A percentile compares a stretch with the other conserved stretches of the same genome.
Conservation (phyloP, 2,329 filamentous ascomycete genomes). For the Hortaea sp. region DNA sequence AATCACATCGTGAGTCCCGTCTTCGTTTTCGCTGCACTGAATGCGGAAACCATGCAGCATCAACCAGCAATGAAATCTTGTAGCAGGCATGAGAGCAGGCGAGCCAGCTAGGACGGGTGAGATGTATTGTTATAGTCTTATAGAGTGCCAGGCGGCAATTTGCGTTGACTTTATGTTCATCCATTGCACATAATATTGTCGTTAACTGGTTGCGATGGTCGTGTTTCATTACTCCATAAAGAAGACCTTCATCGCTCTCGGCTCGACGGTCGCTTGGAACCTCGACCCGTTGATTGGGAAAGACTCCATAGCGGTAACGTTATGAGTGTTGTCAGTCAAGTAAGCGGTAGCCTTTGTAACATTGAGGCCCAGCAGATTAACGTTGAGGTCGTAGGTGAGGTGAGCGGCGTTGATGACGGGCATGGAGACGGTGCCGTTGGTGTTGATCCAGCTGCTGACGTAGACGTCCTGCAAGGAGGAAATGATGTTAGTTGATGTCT, state of each 20-base stretch:
- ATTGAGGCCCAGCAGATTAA: conserved; percentile 7
- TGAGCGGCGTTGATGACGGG: conserved; percentile 17
- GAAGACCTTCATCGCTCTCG: conserved; percentile 14
- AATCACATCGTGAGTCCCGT: too few relatives aligned
- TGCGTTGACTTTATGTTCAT: too few relatives aligned
- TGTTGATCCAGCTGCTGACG: conserved; percentile 12
- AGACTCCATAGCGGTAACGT: conserved; percentile 5
- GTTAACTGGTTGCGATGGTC: background rate
- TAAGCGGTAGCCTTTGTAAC: conserved; percentile 9
- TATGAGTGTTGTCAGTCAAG: conserved; percentile 14
- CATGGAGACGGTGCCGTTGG: conserved; percentile 14
- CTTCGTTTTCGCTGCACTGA: too few relatives aligned
- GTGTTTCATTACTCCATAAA: conserved; percentile 6
- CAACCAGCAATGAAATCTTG: too few relatives aligned
- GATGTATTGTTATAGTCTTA: too few relatives aligned
- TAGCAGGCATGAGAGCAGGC: too few relatives aligned
- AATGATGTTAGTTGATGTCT: too few relatives aligned
- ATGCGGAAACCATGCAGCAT: too few relatives aligned
- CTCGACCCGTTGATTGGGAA: conserved; percentile 2
- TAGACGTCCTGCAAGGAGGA: conserved; percentile 11
- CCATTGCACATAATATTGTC: background rate
- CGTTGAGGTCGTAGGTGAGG: conserved; percentile 8
- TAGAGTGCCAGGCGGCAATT: too few relatives aligned
- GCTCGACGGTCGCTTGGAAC: conserved; percentile 10
- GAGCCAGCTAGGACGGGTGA: too few relatives aligned